These are phyloP conservation scores for Protomyces macrosporus DNA, from an alignment of 1,139 yeast genomes.

Conservation along the genomic window DNA sequence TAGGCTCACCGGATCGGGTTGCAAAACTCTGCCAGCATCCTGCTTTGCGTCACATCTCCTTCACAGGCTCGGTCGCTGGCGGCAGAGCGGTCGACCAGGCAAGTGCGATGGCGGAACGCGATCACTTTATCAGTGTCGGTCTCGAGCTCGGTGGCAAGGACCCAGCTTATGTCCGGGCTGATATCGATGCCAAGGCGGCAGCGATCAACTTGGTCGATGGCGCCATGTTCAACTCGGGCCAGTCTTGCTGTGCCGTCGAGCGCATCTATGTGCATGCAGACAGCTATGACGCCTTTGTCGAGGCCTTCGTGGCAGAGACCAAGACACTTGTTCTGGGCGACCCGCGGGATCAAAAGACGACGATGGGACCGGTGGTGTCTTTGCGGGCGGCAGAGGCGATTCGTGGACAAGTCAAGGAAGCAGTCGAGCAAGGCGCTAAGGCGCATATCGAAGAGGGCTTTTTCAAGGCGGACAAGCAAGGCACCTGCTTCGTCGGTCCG, in stretches of 20 bases:
- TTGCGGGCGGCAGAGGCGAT: conserved; percentile 66
- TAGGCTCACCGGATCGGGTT: conserved; percentile 58
- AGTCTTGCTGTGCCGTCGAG: conserved; percentile 85
- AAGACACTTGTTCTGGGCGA: conserved; percentile 52
- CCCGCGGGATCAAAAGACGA: conserved; percentile 64
- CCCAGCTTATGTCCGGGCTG: conserved; percentile 68
- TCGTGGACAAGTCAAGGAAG: conserved; percentile 62
- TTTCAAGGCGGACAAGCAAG: conserved; percentile 44
- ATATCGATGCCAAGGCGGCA: conserved; percentile 61
- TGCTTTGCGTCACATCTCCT: conserved; percentile 66
- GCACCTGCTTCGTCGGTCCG: conserved; percentile 86
- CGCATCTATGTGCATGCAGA: conserved; percentile 68
- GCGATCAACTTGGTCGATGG: conserved; percentile 84
- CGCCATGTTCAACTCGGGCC: conserved; percentile 79
- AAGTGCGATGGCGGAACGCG: conserved; percentile 47
- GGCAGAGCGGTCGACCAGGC: conserved; percentile 72
- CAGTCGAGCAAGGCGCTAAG: conserved; percentile 65
- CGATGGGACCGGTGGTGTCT: conserved; percentile 77
- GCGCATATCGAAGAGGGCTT: conserved; percentile 66
- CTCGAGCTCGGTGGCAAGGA: conserved; percentile 92
- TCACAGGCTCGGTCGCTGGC: conserved; percentile 81
- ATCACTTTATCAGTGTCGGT: conserved; percentile 19
- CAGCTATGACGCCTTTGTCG: conserved; percentile 62
- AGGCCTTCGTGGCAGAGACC: conserved; percentile 52
- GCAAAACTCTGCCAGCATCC: conserved; percentile 60